These are phyloP conservation scores for Trichophyton benhamiae DNA, from an alignment of 2,329 filamentous ascomycete species.

Conservation along the genomic window DNA sequence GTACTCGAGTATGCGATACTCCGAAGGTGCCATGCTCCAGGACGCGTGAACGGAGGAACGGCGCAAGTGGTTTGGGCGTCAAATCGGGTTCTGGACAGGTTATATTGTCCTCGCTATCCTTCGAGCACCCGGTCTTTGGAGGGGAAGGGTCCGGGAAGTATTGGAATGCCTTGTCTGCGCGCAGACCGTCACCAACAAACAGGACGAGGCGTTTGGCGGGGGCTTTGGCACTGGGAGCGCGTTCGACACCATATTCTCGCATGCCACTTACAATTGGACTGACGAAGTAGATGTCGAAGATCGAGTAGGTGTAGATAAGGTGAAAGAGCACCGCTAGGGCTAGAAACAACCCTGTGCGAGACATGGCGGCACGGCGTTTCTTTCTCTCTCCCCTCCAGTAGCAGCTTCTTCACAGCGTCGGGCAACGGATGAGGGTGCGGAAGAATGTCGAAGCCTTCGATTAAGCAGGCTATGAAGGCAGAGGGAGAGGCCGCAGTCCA, in stretches of 20 bases:
- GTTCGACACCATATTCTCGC: conserved; percentile 62
- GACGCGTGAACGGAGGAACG: conserved; percentile 79
- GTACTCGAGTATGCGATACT: conserved; percentile 90
- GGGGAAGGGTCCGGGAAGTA: conserved; percentile 77
- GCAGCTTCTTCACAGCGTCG: neutral
- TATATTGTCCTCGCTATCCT: conserved; percentile 26
- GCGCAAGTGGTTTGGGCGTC: conserved; percentile 69
- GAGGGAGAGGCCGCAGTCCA: neutral
- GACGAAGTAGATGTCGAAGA: conserved; percentile 98
- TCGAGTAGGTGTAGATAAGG: conserved; percentile 82
- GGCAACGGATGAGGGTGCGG: neutral
- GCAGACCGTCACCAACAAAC: conserved; percentile 92
- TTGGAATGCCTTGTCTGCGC: conserved; percentile 96
- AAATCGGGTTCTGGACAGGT: conserved; percentile 49
- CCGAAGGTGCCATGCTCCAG: conserved; percentile 88
- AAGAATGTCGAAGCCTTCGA: neutral
- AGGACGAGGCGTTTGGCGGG: conserved; percentile 85
- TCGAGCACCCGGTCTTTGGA: conserved; percentile 20
- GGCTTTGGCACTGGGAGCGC: conserved; percentile 46
- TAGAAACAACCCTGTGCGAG: conserved; percentile 48
- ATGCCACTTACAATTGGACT: conserved; percentile 95
- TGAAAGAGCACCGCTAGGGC: conserved; percentile 85
- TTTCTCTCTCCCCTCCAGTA: neutral
- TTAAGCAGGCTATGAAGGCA: neutral
- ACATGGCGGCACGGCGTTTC: neutral